phyloP scores from a whole-genome alignment of 2,329 filamentous ascomycete species.

The Fusarium veterinarium region DNA sequence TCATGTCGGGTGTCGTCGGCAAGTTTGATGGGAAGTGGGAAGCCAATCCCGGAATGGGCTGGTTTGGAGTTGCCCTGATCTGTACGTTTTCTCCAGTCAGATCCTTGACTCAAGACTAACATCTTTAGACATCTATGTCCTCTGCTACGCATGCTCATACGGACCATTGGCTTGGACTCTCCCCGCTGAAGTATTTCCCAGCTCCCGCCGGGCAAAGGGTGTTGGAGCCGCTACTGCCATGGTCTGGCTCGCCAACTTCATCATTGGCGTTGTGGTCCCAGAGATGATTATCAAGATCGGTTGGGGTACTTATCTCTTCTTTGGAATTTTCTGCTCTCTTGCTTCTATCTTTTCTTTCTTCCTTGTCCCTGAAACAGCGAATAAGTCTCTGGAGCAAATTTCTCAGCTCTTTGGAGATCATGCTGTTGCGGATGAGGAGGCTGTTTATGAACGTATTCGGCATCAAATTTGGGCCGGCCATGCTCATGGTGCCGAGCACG shows the following conservation, averaged over 20 bases:
- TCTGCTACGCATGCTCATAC: slow-evolving; percentile 48
- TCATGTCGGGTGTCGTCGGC: slow-evolving; percentile 31
- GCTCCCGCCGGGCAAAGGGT: slow-evolving; percentile 50
- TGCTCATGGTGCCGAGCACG: neutral
- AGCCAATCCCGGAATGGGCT: slow-evolving; percentile 10
- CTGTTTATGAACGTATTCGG: neutral
- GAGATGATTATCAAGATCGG: slow-evolving; percentile 62
- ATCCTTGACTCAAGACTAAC: too few species aligned
- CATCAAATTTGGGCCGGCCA: neutral
- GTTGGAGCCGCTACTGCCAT: slow-evolving; percentile 48
- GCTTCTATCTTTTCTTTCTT: slow-evolving; percentile 53
- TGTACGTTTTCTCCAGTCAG: neutral
- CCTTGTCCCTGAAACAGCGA: slow-evolving; percentile 24
- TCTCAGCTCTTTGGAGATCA: neutral
- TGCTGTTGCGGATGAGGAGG: neutral
- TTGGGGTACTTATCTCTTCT: slow-evolving; percentile 64
- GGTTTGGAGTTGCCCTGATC: slow-evolving; percentile 32
- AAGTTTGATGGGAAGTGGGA: slow-evolving; percentile 32
- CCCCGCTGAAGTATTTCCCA: slow-evolving; percentile 52
- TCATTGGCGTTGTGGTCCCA: slow-evolving; percentile 62
- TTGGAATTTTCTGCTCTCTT: slow-evolving; percentile 61
- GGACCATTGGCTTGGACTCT: slow-evolving; percentile 51
- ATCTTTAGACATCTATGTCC: slow-evolving; percentile 20
- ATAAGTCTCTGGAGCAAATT: slow-evolving; percentile 50
- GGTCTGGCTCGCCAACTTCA: slow-evolving; percentile 53